phyloP scores from a whole-genome alignment of 495 filamentous ascomycete genomes.

The Penicillium coprophilum region DNA sequence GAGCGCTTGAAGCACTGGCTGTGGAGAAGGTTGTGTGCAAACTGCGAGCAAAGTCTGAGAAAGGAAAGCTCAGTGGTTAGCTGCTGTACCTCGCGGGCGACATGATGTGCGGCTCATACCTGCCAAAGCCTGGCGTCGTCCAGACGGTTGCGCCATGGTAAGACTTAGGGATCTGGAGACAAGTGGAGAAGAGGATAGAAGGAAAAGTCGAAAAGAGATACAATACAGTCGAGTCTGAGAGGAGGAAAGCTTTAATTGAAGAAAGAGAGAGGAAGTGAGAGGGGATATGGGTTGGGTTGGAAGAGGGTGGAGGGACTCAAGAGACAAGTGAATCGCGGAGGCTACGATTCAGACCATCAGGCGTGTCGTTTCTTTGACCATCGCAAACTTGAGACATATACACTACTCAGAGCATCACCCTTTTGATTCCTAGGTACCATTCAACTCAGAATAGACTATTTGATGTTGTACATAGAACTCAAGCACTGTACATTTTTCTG shows the following conservation, averaged over 20 bases:
- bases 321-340: not conserved
- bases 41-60: not conserved
- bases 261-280: not conserved
- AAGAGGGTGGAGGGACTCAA: not conserved
- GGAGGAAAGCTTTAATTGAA: no score
- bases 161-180: not conserved
- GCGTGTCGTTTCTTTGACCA: not conserved
- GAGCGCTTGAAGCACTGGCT: not conserved
- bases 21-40: not conserved
- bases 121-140: not conserved
- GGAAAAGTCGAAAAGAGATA: not conserved
- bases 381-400: no score
- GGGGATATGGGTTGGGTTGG: not conserved
- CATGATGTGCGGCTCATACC: not conserved
- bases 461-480: slow-evolving; percentile 9
- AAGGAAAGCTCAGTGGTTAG: not conserved
- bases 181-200: not conserved
- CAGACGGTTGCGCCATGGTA: not conserved
- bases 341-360: not conserved
- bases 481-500: slow-evolving; percentile 4
- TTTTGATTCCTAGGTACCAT: not conserved
- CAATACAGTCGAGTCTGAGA: not conserved
- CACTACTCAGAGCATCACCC: slow-evolving; percentile 14
- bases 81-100: not conserved
- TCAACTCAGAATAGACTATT: not conserved